Conservation (phyloP, 768 basidiomycete species). For the Tulasnella sp. region DNA sequence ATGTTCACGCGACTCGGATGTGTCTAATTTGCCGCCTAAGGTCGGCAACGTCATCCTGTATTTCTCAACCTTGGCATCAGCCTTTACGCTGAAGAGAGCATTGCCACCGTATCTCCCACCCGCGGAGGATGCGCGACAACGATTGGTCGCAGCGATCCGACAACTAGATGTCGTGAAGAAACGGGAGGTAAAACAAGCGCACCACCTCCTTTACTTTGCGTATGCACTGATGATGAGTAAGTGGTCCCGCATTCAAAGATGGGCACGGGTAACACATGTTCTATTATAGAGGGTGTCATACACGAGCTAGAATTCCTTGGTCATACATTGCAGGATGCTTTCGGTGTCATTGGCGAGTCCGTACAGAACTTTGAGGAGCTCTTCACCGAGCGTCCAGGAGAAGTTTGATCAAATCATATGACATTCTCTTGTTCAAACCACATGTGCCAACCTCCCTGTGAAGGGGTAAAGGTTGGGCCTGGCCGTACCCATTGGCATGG, state of each 20-base stretch:
- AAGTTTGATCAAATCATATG: too few species aligned
- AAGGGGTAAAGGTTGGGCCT: too few species aligned
- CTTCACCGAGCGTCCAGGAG: constrained; percentile 31
- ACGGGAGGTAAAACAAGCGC: constrained; percentile 65
- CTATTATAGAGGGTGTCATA: constrained; percentile 54
- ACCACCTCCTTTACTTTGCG: constrained; percentile 84
- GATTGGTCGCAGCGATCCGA: constrained; percentile 73
- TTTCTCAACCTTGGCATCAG: constrained; percentile 66
- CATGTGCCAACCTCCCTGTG: too few species aligned
- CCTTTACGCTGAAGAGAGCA: constrained; percentile 76
- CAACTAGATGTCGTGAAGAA: constrained; percentile 78
- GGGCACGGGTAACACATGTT: not conserved
- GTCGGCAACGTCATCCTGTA: constrained; percentile 88
- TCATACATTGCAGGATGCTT: constrained; percentile 67
- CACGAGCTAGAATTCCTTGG: constrained; percentile 78
- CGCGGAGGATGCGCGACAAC: constrained; percentile 69
- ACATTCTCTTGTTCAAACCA: too few species aligned
- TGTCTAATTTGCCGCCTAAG: constrained; percentile 22
- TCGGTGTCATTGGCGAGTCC: constrained; percentile 81
- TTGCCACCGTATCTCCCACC: constrained; percentile 95
- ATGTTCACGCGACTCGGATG: not conserved
- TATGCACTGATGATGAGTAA: constrained; percentile 80
- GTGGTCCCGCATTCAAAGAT: constrained; percentile 14
- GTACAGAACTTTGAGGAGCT: constrained; percentile 72
- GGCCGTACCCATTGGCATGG: too few species aligned